Evolutionary conservation across 2,329 filamentous ascomycete genomes (phyloP).

Genomic region (Parascedosporium putredinis): DNA sequence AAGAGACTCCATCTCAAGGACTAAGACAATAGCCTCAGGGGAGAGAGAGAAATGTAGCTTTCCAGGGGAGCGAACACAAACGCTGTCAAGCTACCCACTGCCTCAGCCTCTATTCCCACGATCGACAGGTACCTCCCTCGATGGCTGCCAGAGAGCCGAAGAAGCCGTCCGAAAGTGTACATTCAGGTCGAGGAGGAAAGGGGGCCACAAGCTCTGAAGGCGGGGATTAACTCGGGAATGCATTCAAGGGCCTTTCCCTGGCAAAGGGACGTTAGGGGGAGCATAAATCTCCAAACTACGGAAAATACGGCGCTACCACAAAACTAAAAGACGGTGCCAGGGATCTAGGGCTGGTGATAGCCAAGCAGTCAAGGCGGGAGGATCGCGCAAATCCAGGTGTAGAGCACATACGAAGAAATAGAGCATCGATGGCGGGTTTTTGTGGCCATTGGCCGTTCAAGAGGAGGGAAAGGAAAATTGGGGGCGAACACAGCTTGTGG

Average conservation of each 20-base stretch:
- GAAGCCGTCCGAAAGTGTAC: no score
- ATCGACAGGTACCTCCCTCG: no score
- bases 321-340: background rate
- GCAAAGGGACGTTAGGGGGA: no score
- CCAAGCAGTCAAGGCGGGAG: background rate
- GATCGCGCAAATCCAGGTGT: no score
- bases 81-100: no score
- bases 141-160: background rate
- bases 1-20: background rate
- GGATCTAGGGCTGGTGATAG: background rate
- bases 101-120: no score
- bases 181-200: background rate
- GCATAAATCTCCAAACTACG: background rate
- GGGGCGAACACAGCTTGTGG: no score
- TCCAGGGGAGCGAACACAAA: background rate
- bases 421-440: background rate
- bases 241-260: no score
- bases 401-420: background rate
- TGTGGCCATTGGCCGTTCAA: background rate
- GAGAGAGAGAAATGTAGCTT: background rate
- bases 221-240: no score
- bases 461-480: no score
- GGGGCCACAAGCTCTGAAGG: no score
- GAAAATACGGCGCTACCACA: constrained; percentile 1
- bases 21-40: background rate